phyloP scores from a whole-genome alignment of 2,329 filamentous ascomycete genomes.

The Exophiala spinifera region DNA sequence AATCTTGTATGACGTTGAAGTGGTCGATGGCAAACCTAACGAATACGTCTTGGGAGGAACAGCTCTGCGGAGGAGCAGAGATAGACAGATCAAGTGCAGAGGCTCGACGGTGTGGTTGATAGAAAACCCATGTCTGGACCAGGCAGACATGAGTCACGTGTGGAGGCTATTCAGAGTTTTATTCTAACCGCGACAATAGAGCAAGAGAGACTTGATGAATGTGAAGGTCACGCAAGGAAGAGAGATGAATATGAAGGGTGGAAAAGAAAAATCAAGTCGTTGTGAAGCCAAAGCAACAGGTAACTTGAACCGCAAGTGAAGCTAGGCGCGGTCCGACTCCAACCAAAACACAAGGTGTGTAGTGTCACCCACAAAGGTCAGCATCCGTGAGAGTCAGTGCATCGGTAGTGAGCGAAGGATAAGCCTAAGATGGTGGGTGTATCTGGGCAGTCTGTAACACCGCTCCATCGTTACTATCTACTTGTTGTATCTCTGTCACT shows the following conservation, averaged over 20 bases:
- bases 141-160: background rate
- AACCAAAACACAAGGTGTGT: background rate
- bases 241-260: background rate
- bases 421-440: too few relatives aligned
- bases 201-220: background rate
- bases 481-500: too few relatives aligned
- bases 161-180: background rate
- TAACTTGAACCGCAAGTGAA: background rate
- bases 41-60: background rate
- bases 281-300: background rate
- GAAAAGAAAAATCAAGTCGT: background rate
- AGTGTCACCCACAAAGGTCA: background rate
- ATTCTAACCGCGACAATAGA: background rate
- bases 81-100: background rate
- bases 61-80: background rate
- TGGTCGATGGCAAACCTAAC: too few relatives aligned
- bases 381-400: too few relatives aligned
- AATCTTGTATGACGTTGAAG: too few relatives aligned
- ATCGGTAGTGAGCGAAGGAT: too few relatives aligned
- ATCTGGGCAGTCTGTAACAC: too few relatives aligned
- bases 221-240: background rate
- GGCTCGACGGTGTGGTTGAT: background rate
- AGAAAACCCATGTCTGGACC: background rate
- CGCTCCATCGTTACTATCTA: too few relatives aligned
- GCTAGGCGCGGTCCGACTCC: background rate